phyloP scores from a whole-genome alignment of 2,329 filamentous ascomycete genomes.

The Scolecobasidium constrictum region DNA sequence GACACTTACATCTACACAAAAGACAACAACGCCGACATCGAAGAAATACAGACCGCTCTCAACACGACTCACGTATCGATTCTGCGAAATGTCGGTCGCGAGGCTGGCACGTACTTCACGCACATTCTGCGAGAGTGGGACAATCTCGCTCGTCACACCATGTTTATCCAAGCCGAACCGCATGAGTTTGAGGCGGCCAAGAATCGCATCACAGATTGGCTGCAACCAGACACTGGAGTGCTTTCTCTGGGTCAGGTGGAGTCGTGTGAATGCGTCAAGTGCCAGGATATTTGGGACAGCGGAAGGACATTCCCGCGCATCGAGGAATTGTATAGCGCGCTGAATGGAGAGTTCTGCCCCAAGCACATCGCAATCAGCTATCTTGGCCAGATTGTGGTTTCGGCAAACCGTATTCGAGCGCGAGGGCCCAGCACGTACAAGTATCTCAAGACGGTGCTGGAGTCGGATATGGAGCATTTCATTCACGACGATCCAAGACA shows the following conservation, averaged over 20 bases:
- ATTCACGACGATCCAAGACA: constrained; percentile 7
- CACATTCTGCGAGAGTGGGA: constrained; percentile 36
- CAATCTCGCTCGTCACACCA: constrained; percentile 31
- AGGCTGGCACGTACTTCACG: constrained; percentile 35
- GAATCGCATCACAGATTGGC: constrained; percentile 28
- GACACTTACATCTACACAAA: constrained; percentile 23
- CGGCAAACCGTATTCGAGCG: constrained; percentile 30
- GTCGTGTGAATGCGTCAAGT: constrained; percentile 29
- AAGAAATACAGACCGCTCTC: constrained; percentile 15
- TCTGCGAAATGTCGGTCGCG: constrained; percentile 31
- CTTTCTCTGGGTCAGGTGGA: constrained; percentile 31
- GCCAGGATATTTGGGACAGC: constrained; percentile 26
- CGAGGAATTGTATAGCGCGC: constrained; percentile 25
- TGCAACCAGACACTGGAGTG: constrained; percentile 31
- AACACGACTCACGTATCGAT: constrained; percentile 17
- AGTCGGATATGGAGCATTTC: constrained; percentile 2
- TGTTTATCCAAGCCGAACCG: constrained; percentile 37
- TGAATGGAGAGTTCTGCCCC: constrained; percentile 16
- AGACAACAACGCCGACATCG: constrained; percentile 15
- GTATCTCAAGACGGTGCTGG: constrained; percentile 6
- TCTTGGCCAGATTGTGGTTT: constrained; percentile 38
- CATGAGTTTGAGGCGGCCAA: constrained; percentile 28
- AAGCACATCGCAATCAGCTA: constrained; percentile 29
- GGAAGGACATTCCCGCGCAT: constrained; percentile 3
- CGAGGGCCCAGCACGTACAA: constrained; percentile 24